Conservation (phyloP, 768 basidiomycete species). For the Lactifluus hygrophoroides region DNA sequence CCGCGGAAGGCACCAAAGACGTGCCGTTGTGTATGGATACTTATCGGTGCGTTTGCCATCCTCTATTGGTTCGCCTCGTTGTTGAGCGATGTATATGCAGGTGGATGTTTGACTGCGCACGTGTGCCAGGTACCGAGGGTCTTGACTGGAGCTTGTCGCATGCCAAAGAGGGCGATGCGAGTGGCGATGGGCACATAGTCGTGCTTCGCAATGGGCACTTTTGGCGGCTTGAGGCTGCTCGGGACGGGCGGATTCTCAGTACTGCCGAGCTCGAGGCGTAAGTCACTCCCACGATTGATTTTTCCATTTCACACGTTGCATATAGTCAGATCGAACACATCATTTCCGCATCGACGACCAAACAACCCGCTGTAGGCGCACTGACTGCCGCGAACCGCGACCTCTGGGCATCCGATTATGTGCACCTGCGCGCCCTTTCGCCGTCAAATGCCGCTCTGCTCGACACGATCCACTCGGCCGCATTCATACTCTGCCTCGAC, state of each 20-base stretch:
- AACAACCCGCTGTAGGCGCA: slow-evolving; percentile 65
- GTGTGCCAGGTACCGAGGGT: slow-evolving; percentile 64
- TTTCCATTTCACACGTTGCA: background rate
- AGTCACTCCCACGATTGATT: slow-evolving; percentile 5
- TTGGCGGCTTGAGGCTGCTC: slow-evolving; percentile 67
- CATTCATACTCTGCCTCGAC: slow-evolving; percentile 80
- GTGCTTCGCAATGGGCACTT: slow-evolving; percentile 78
- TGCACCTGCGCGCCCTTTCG: slow-evolving; percentile 38
- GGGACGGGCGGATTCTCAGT: slow-evolving; percentile 49
- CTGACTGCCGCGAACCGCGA: slow-evolving; percentile 77
- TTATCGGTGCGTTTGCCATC: slow-evolving; percentile 44
- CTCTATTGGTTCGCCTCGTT: background rate
- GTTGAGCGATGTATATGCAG: slow-evolving; percentile 28
- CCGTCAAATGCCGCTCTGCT: slow-evolving; percentile 57
- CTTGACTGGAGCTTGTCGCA: slow-evolving; percentile 72
- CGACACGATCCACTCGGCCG: slow-evolving; percentile 71
- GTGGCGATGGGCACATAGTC: slow-evolving; percentile 69
- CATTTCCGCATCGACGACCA: slow-evolving; percentile 46
- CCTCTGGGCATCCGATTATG: slow-evolving; percentile 57
- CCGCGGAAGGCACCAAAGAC: slow-evolving; percentile 60
- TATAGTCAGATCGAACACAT: slow-evolving; percentile 64
- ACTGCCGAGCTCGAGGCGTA: slow-evolving; percentile 59
- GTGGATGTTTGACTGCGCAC: slow-evolving; percentile 91
- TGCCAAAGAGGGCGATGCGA: slow-evolving; percentile 45
- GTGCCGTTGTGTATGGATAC: slow-evolving; percentile 80